A percentile compares a stretch with the other conserved stretches of the same genome.
Evolutionary conservation across 495 filamentous ascomycete species (phyloP).

Genomic region (Penicillium chermesinum): DNA sequence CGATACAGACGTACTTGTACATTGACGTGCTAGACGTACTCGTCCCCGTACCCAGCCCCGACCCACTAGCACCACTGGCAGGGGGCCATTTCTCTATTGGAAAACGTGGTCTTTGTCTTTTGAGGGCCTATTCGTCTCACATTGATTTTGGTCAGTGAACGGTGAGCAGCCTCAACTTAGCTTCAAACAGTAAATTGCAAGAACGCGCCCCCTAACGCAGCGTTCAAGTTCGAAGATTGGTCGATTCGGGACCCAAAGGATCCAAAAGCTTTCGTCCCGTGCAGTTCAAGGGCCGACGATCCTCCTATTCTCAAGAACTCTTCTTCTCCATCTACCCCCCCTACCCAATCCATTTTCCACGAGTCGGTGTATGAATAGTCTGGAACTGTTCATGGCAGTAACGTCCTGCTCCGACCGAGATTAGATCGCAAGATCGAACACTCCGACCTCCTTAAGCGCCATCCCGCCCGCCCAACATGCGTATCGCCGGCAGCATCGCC

Average conservation of each 20-base stretch:
- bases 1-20: too few relatives aligned
- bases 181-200: too few relatives aligned
- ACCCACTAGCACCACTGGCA: too few relatives aligned
- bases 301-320: neutral
- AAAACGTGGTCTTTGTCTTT: neutral
- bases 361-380: neutral
- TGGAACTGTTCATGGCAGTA: constrained; percentile 26
- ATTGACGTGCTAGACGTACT: too few relatives aligned
- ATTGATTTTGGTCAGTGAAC: too few relatives aligned
- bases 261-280: neutral
- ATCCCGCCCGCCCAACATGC: constrained; percentile 27
- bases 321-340: neutral
- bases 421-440: constrained; percentile 13
- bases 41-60: too few relatives aligned
- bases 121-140: too few relatives aligned
- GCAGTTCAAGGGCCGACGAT: neutral
- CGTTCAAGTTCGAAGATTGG: too few relatives aligned
- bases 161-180: too few relatives aligned
- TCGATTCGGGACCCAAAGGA: neutral
- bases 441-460: too few relatives aligned
- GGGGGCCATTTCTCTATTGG: neutral
- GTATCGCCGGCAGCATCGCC: constrained; percentile 35
- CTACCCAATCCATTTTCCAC: neutral
- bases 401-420: constrained; percentile 1
- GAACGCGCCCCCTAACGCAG: too few relatives aligned